Base-by-base conservation (phyloP, 805 yeast species). In the Candida hungchunana region DNA sequence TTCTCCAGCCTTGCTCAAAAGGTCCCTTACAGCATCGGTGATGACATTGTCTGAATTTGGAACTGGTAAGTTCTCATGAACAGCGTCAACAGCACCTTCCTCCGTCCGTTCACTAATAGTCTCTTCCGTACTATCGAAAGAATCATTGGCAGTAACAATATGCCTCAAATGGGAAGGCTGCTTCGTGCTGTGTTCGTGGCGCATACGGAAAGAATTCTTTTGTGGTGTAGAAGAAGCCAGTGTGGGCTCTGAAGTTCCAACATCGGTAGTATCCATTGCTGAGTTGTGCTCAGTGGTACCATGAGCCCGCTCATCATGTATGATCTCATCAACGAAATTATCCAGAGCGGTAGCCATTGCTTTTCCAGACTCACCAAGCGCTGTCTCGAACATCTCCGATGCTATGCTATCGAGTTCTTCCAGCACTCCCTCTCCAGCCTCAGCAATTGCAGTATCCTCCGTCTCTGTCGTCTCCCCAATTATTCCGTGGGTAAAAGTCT, bases 331-430 rank as follows among this genome's bases (percentile, higher is more conserved):
- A 18, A 33, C 29, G 21, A 32, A 19, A 4, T 36, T 37, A 14
- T 39, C 43, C 12, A 38, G 33, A 12, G 40, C 28, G 6, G 42
- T 42, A 22, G 40, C 46, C n/a, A 43, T 14, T 4, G 26, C 26
- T 18, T 28, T 21, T 7, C 36, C 40, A 5, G 47, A 29, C 16
- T 46, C 46, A 20, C 46, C 48, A 5, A 42, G 28, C 1, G 46
- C 43, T 10, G 43, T 37, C n/a, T 44, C 42, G 25, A 41, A 34
- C 36, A 31, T 35, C 7, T 36, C 29, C 18, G 43, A 37, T 9
- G 36, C 34, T 16, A 25, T 19, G 7, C 20, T 28, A 15, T 26
- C 5, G 15, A 14, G 18, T 10, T 25, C 36, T 19, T 32, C 32
- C 7, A 10, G 22, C 3, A 32, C 33, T 7, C 21, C n/a, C 14